A percentile compares a stretch with the other conserved stretches of the same genome.
Evolutionary conservation across 495 filamentous ascomycete species (phyloP).

Genomic region (Penicillium paxilli): DNA sequence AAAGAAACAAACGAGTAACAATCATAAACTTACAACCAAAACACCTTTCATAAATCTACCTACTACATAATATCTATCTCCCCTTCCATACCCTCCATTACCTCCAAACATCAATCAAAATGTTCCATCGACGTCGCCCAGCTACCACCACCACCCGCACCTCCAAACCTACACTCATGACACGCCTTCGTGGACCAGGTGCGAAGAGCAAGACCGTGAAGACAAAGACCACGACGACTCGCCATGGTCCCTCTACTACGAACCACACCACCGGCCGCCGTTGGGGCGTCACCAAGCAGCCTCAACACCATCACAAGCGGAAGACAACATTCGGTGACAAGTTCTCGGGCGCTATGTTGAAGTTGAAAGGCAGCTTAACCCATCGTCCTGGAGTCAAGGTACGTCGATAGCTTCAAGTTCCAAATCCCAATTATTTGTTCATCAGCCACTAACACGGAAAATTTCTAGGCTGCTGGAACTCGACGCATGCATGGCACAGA

Average conservation of each 20-base stretch:
- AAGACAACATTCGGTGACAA: conserved; percentile 64
- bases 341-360: conserved; percentile 66
- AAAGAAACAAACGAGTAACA: no score
- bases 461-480: conserved; percentile 65
- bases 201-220: conserved; percentile 28
- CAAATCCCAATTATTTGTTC: no score
- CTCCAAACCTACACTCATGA: conserved; percentile 49
- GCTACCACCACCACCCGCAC: conserved; percentile 33
- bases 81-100: neutral
- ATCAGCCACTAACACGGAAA: no score
- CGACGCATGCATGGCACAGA: conserved; percentile 72
- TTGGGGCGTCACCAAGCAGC: conserved; percentile 14
- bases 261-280: neutral
- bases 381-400: conserved; percentile 64
- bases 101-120: conserved; percentile 11
- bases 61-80: no score
- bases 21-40: no score
- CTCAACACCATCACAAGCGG: conserved; percentile 56
- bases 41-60: no score
- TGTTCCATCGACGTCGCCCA: conserved; percentile 29
- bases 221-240: conserved; percentile 28
- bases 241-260: conserved; percentile 1
- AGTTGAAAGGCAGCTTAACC: conserved; percentile 63
- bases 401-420: conserved; percentile 27
- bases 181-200: conserved; percentile 27